Evolutionary conservation across 768 basidiomycete species (phyloP).

Genomic region (Lentinula guzmanii): DNA sequence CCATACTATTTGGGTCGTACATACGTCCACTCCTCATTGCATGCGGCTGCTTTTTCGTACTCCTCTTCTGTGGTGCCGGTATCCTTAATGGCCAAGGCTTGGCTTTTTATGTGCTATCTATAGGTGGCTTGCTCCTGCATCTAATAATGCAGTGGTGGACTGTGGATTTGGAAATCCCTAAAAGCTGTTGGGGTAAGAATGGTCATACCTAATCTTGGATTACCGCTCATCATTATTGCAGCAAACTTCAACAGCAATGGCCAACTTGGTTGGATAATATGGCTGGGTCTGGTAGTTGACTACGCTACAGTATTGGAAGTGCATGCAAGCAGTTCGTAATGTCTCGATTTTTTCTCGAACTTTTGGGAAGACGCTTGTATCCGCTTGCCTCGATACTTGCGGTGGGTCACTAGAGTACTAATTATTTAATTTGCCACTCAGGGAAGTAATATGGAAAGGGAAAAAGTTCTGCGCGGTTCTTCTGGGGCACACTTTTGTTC

Average conservation of each 20-base stretch:
- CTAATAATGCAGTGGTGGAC: constrained; percentile 19
- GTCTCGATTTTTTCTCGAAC: too few relatives aligned
- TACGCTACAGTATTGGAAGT: neutral
- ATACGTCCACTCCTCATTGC: constrained; percentile 49
- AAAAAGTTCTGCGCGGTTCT: too few relatives aligned
- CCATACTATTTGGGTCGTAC: constrained; percentile 60
- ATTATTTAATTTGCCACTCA: neutral
- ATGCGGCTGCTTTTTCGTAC: constrained; percentile 48
- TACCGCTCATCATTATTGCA: neutral
- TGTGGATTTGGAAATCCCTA: constrained; percentile 15
- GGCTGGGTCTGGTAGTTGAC: constrained; percentile 10
- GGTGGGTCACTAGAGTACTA: too few relatives aligned
- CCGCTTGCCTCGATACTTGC: neutral
- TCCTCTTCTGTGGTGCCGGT: constrained; percentile 47
- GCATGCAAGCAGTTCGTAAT: neutral
- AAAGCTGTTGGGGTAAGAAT: constrained; percentile 18
- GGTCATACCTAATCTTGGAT: neutral
- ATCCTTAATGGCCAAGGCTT: constrained; percentile 43
- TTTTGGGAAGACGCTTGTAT: neutral
- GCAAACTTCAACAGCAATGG: constrained; percentile 13
- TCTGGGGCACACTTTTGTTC: too few relatives aligned
- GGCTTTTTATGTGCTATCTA: constrained; percentile 19
- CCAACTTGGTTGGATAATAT: constrained; percentile 12
- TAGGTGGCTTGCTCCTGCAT: constrained; percentile 19
- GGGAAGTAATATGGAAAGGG: too few relatives aligned